Evolutionary conservation across 73 alveolate species (phyloP).

Genomic region (Tetrahymena borealis): DNA sequence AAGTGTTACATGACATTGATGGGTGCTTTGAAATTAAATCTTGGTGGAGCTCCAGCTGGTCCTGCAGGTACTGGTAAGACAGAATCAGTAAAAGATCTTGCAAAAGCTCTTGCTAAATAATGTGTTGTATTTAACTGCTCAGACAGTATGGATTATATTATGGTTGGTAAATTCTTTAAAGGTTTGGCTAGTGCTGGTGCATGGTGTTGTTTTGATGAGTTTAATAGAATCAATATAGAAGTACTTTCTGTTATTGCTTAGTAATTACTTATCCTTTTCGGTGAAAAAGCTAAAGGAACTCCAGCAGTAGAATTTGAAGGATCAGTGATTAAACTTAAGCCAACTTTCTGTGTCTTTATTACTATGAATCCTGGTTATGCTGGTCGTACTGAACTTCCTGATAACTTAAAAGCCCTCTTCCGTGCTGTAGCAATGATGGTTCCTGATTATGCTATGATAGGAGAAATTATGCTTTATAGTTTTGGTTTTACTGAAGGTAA

Average conservation of each 20-base stretch:
- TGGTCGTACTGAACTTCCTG: conserved; percentile 94
- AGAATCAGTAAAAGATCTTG: conserved; percentile 98
- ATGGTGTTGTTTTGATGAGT: conserved; percentile 98
- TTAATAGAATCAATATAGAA: conserved; percentile 94
- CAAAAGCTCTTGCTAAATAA: conserved; percentile 97
- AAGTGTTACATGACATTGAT: conserved; percentile 93
- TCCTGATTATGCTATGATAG: conserved; percentile 94
- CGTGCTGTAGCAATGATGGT: conserved; percentile 96
- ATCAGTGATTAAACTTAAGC: conserved; percentile 81
- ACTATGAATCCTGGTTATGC: conserved; percentile 69
- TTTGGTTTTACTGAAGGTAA: conserved; percentile 92
- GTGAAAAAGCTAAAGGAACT: conserved; percentile 79
- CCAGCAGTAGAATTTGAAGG: conserved; percentile 91
- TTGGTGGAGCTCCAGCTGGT: conserved; percentile 99
- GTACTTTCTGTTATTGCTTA: conserved; percentile 83
- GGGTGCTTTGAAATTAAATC: conserved; percentile 92
- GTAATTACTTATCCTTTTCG: conserved; percentile 78
- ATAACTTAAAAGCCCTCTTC: conserved; percentile 90
- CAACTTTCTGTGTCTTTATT: conserved; percentile 93
- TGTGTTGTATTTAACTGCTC: conserved; percentile 99
- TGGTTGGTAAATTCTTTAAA: conserved; percentile 90
- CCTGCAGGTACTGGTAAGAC: conserved; percentile 99
- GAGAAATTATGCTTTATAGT: conserved; percentile 92
- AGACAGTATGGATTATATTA: conserved; percentile 91
- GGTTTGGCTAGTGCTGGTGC: conserved; percentile 97